phyloP scores from a whole-genome alignment of 2,329 filamentous ascomycete species.

The Sporothrix brunneoviolacea region DNA sequence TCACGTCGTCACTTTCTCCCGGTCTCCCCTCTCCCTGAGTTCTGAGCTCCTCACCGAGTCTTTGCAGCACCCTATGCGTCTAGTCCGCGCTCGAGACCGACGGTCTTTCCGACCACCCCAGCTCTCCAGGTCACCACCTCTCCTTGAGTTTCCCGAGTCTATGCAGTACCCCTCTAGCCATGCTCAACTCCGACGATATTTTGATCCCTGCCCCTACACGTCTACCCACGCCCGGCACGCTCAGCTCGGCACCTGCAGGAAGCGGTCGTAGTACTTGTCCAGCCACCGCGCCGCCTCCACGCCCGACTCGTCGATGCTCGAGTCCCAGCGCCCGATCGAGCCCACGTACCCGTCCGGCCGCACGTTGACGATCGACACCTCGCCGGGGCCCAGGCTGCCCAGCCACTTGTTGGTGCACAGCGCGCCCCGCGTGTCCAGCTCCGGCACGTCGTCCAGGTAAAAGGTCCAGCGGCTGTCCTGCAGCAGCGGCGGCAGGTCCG shows the following conservation, averaged over 20 bases:
- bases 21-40: too few species aligned
- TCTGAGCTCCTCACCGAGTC: too few species aligned
- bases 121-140: too few species aligned
- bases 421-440: conserved; percentile 44
- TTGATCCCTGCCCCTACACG: not conserved
- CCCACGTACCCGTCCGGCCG: conserved; percentile 70
- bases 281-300: conserved; percentile 48
- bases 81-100: too few species aligned
- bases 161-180: too few species aligned
- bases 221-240: not conserved
- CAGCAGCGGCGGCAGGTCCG: conserved; percentile 54
- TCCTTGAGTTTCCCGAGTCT: too few species aligned
- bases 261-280: conserved; percentile 47
- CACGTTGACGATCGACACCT: conserved; percentile 61
- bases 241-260: conserved; percentile 41
- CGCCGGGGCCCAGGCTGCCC: conserved; percentile 46
- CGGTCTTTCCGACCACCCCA: too few species aligned
- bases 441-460: conserved; percentile 60
- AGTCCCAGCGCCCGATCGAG: conserved; percentile 50
- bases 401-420: conserved; percentile 65
- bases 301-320: conserved; percentile 43
- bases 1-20: too few species aligned
- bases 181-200: too few species aligned
- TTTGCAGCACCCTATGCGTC: too few species aligned
- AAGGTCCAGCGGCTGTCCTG: conserved; percentile 64